Evolutionary conservation across 2,329 filamentous ascomycete genomes (phyloP), one percentile per base, ranked within the genome.

Genomic region (Neoarthrinium moseri): DNA sequence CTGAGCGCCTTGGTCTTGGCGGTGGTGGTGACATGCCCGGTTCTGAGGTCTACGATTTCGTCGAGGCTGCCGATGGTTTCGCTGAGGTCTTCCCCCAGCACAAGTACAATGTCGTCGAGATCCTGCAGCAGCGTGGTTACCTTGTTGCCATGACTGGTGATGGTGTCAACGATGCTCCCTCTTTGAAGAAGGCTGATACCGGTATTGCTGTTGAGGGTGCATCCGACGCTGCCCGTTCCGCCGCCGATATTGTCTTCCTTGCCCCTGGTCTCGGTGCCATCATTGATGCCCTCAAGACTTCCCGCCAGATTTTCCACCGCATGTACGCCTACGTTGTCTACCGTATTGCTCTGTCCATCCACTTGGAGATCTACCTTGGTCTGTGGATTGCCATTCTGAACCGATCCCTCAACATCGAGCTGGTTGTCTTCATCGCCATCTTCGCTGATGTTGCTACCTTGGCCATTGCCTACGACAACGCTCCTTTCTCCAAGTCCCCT

Each of bases 271-370:
- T 95, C 52, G 91, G 89, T 69, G 88, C 90, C 52, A 95, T 95
- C 68, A 95, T 95, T 60, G 89, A 95, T 66, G 89, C 90, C 50
- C 80, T 95, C 58, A 95, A 95, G 77, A 95, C 88, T 56, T 92
- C 89, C 24, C 88, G 91, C 61, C 90, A 95, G 69, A 95, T 96
- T 68, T 95, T 95, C 78, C 90, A 95, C 74, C 89, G 91, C 61
- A 95, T 96, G 90, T 94, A 95, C 73, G 87, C 90, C 49, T 96
- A 95, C 75, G 89, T 96, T 56, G 87, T 95, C 61, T 95, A 95
- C 77, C 89, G 91, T 80, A 95, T 96, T 62, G 90, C 91, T 39
- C 74, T 96, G 61, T 95, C 90, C 13, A 83, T 95, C 54, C 91
- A 96, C 68, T 79, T 95, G 63, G 89, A 94, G 73, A 88, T 95